Evolutionary conservation across 306 rosid genomes (phyloP).

Genomic region (Ammopiptanthus mongolicus): DNA sequence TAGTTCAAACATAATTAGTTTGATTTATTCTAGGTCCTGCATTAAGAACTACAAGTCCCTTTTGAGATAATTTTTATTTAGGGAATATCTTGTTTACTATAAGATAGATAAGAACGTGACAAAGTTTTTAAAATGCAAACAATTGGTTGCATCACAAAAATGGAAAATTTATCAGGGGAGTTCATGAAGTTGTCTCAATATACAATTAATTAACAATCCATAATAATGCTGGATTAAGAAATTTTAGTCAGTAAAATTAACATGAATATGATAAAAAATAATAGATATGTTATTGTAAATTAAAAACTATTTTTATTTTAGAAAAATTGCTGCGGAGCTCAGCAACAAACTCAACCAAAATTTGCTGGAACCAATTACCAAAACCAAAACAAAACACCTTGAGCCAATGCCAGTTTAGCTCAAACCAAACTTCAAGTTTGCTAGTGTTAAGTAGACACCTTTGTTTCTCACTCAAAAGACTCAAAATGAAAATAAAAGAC

Average conservation of each 20-base stretch:
- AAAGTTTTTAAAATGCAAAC: background rate
- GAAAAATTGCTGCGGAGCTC: background rate
- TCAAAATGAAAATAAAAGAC: background rate
- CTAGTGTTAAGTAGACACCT: background rate
- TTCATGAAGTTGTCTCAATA: background rate
- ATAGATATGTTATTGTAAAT: background rate
- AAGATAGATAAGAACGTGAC: background rate
- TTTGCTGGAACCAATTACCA: background rate
- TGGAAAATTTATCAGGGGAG: background rate
- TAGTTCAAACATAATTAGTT: background rate
- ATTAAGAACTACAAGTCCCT: background rate
- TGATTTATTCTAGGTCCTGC: background rate
- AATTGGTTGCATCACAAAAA: background rate
- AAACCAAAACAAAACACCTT: background rate
- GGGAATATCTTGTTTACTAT: background rate
- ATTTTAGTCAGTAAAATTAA: background rate
- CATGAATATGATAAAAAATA: too few species aligned
- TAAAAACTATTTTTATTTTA: background rate
- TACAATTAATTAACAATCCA: background rate
- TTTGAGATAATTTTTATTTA: background rate
- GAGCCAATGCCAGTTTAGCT: background rate
- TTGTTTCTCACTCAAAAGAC: background rate
- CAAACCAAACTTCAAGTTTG: background rate
- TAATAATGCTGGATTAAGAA: background rate
- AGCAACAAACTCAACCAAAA: background rate